Evolutionary conservation across 169 alveolate species (phyloP).

Genomic region (Plasmodium inui): DNA sequence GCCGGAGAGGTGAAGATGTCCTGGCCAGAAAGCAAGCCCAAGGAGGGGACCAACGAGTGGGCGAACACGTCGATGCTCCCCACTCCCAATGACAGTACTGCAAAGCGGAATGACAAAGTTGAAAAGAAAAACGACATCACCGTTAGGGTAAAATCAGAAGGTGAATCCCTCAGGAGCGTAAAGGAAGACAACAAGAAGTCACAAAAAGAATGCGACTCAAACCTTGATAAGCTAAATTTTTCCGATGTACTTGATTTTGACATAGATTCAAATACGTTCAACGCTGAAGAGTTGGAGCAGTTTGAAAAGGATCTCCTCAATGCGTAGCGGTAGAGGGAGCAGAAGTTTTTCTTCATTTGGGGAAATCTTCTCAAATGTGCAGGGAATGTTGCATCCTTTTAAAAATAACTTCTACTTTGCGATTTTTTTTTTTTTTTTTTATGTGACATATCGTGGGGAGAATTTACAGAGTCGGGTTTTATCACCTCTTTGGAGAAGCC

Average conservation of each 20-base stretch:
- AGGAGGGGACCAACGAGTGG: neutral
- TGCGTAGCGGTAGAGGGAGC: neutral
- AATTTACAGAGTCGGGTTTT: neutral
- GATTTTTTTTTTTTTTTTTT: neutral
- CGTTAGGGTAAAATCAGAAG: neutral
- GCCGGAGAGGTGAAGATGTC: neutral
- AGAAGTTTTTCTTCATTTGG: neutral
- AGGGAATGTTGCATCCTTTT: neutral
- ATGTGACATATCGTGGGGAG: neutral
- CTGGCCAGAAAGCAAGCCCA: neutral
- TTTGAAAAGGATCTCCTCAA: constrained; percentile 64
- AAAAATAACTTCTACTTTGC: neutral
- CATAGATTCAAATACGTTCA: constrained; percentile 15
- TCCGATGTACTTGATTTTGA: constrained; percentile 35
- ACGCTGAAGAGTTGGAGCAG: constrained; percentile 48
- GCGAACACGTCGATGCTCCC: neutral
- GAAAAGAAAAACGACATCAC: neutral
- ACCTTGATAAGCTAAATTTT: constrained; percentile 25
- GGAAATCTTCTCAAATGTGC: neutral
- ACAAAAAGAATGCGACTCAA: constrained; percentile 11
- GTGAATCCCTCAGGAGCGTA: neutral
- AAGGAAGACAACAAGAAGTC: neutral
- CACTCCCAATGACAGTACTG: neutral
- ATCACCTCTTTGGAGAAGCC: neutral
- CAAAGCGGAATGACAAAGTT: neutral